Conservation (phyloP, 2,329 filamentous ascomycete species). For the Fusarium buharicum region DNA sequence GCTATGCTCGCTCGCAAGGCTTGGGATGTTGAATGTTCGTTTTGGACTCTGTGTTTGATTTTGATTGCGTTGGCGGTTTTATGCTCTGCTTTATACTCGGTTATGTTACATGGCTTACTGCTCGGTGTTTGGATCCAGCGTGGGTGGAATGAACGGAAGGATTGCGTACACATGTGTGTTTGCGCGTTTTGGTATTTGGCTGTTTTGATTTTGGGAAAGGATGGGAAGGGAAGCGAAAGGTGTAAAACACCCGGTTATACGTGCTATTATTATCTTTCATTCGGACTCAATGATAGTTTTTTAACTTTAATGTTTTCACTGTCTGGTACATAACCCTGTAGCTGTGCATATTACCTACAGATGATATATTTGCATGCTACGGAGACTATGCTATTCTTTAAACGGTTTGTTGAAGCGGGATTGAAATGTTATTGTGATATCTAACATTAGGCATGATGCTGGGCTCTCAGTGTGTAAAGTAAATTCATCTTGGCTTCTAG, state of each 20-base stretch:
- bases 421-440: no score
- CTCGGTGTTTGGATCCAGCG: constrained; percentile 46
- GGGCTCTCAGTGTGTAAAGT: no score
- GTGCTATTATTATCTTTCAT: constrained; percentile 32
- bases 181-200: constrained; percentile 12
- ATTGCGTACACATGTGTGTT: constrained; percentile 21
- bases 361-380: no score
- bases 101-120: constrained; percentile 39
- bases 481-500: no score
- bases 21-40: constrained; percentile 39
- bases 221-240: constrained; percentile 17
- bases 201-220: constrained; percentile 21
- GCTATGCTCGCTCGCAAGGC: constrained; percentile 35
- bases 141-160: constrained; percentile 27
- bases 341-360: no score
- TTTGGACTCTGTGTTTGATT: constrained; percentile 38
- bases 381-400: no score
- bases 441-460: no score
- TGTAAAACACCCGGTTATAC: constrained; percentile 24
- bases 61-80: constrained; percentile 32
- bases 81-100: constrained; percentile 20
- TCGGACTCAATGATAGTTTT: not conserved
- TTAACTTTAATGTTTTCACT: not conserved
- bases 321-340: no score
- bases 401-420: no score